Evolutionary conservation across 2,329 filamentous ascomycete genomes (phyloP).

Genomic region (Lachnellula occidentalis): DNA sequence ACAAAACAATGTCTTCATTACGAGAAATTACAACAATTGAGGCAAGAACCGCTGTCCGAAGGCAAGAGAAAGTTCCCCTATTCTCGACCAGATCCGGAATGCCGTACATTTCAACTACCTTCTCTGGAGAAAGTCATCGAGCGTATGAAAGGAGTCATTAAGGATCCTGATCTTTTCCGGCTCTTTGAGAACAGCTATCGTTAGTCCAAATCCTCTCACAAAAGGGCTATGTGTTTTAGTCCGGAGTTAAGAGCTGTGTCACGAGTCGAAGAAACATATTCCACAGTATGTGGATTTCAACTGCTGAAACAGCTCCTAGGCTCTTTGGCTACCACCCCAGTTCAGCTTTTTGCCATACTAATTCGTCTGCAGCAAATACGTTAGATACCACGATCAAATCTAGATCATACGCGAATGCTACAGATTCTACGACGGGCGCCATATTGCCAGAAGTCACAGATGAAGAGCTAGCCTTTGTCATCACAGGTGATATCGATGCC

Average conservation of each 20-base stretch:
- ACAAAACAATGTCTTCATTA: conserved; percentile 18
- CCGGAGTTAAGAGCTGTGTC: too few species aligned
- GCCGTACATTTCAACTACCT: conserved; percentile 74
- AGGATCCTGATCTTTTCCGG: conserved; percentile 68
- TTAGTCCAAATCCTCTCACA: too few species aligned
- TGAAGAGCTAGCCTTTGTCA: conserved; percentile 58
- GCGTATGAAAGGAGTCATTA: conserved; percentile 61
- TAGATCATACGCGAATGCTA: conserved; percentile 53
- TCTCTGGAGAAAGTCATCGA: conserved; percentile 71
- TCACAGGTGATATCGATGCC: conserved; percentile 64
- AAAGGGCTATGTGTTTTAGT: too few species aligned
- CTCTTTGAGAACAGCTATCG: conserved; percentile 67
- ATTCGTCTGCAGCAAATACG: conserved; percentile 48
- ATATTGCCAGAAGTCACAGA: conserved; percentile 32
- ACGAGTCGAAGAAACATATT: too few species aligned
- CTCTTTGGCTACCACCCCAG: too few species aligned
- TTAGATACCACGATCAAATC: conserved; percentile 68
- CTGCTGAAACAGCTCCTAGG: too few species aligned
- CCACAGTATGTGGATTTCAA: too few species aligned
- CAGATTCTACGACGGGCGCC: conserved; percentile 24
- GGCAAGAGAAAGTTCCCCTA: conserved; percentile 72
- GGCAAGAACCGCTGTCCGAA: conserved; percentile 22
- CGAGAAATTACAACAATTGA: conserved; percentile 17
- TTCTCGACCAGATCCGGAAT: conserved; percentile 69
- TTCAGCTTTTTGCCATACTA: too few species aligned